Evolutionary conservation across 331 rosid genomes (phyloP), one percentile per base, ranked within the genome.

Genomic region (Quercus lobata): DNA sequence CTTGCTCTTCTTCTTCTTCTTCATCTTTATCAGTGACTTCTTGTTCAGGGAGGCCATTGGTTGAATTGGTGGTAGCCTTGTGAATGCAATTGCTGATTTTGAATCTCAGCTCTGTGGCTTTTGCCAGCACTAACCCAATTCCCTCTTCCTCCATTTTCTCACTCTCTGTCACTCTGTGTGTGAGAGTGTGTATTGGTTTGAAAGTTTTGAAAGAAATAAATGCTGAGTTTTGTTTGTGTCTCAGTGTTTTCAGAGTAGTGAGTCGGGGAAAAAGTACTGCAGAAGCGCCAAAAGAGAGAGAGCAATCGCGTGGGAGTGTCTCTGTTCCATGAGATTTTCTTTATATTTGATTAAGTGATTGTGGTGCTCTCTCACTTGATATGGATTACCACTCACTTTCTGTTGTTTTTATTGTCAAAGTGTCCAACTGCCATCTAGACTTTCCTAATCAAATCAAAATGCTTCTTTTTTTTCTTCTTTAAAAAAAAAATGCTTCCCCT

Each of bases 101-200:
- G 66, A 89, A 79, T 53, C 99, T 73, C 0, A 95, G 91, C 79
- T 95, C 99, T 32, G 92, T 93, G 71, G 98, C 99, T 86, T 96
- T 93, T 0, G 97, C 94, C 57, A 95, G 86, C 54, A 95, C 94
- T 71, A 93, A 78, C 79, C 96, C 99, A 53, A 93, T 87, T 71
- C 98, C 92, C 49, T 91, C 96, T 24, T 87, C 93, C 53, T 91
- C 97, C 97, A 89, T 92, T 21, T 60, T 53, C 65, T 49, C 34
- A 6, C 29, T 21, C 32, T 18, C 32, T 34, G 35, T 41, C 55
- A 27, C 29, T 54, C 70, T n/a, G 35, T 55, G 19, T 66, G 16
- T 46, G 73, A 35, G 62, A 69, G 34, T 14, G 54, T 49, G 18
- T 49, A 49, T 14, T 49, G 68, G 34, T 57, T 68, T 78, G 49